phyloP scores from a whole-genome alignment of 1,284 basidiomycete genomes.

The Malassezia dermatis region DNA sequence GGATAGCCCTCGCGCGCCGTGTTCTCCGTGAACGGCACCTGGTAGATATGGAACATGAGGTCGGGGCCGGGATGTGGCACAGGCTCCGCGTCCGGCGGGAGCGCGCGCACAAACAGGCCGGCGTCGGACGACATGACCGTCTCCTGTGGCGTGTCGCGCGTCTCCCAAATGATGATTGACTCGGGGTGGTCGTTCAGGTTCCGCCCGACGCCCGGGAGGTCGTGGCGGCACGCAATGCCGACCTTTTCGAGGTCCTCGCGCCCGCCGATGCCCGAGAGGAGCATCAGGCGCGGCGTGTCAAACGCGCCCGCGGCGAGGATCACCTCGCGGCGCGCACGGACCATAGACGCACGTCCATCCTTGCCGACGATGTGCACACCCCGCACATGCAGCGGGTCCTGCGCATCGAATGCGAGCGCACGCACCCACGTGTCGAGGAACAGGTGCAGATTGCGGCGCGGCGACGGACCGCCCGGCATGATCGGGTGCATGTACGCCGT shows the following conservation, averaged over 20 bases:
- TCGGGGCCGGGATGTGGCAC: slow-evolving; percentile 41
- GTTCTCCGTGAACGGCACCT: slow-evolving; percentile 44
- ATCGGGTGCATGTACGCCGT: slow-evolving; percentile 49
- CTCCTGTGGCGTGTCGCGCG: slow-evolving; percentile 41
- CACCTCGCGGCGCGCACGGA: slow-evolving; percentile 41
- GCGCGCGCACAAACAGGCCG: slow-evolving; percentile 43
- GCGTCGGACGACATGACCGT: slow-evolving; percentile 49
- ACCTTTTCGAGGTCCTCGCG: slow-evolving; percentile 49
- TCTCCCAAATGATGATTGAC: slow-evolving; percentile 46
- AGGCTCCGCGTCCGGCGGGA: slow-evolving; percentile 31
- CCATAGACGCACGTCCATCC: slow-evolving; percentile 31
- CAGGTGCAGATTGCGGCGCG: slow-evolving; percentile 45
- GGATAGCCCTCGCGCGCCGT: slow-evolving; percentile 45
- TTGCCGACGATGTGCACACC: slow-evolving; percentile 36
- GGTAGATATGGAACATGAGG: slow-evolving; percentile 49
- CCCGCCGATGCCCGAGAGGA: slow-evolving; percentile 54
- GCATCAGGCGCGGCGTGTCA: slow-evolving; percentile 53
- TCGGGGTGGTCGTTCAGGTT: slow-evolving; percentile 54
- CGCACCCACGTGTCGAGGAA: slow-evolving; percentile 49
- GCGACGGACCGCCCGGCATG: slow-evolving; percentile 42
- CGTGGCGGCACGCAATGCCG: slow-evolving; percentile 49
- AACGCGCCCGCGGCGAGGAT: slow-evolving; percentile 48
- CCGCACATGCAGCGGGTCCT: slow-evolving; percentile 25
- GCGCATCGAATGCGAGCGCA: slow-evolving; percentile 24
- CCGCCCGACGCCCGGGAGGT: slow-evolving; percentile 53